These are phyloP conservation scores for Rhodosorus marinus DNA, from an alignment of 23 red algal genomes.

Conservation along the genomic window DNA sequence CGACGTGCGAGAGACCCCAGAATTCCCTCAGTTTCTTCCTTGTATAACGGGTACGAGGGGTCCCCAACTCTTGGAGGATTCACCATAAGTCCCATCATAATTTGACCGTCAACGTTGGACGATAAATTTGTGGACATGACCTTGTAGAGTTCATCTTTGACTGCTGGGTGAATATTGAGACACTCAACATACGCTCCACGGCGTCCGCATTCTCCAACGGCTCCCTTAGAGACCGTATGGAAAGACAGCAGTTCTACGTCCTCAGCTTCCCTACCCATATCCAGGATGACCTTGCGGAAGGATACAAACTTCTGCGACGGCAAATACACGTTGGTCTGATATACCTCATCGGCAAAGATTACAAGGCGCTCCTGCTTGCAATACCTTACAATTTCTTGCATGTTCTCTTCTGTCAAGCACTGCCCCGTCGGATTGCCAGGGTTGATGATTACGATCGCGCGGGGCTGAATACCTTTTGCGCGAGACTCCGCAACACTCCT, in stretches of 20 bases:
- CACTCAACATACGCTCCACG: conserved; percentile 85
- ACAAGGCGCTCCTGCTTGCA: conserved; percentile 49
- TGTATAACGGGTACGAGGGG: conserved; percentile 47
- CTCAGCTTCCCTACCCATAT: conserved; percentile 20
- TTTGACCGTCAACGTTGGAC: conserved; percentile 74
- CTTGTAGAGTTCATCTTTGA: conserved; percentile 41
- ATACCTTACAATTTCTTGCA: conserved; percentile 56
- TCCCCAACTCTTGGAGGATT: conserved; percentile 44
- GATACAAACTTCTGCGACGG: conserved; percentile 50
- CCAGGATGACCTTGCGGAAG: conserved; percentile 66
- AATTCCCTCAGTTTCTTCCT: conserved; percentile 22
- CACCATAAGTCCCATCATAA: conserved; percentile 69
- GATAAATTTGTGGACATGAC: conserved; percentile 53
- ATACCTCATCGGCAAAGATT: conserved; percentile 91
- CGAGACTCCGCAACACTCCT: neutral
- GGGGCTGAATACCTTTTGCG: neutral
- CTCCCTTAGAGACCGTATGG: conserved; percentile 77
- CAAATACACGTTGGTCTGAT: conserved; percentile 73
- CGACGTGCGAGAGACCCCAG: conserved; percentile 28
- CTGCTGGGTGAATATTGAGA: conserved; percentile 16
- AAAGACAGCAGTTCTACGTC: conserved; percentile 66
- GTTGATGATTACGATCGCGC: conserved; percentile 53
- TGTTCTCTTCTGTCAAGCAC: conserved; percentile 30
- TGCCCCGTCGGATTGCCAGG: conserved; percentile 98
- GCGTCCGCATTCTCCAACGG: conserved; percentile 77